Conservation (phyloP, 345 rosid species). For the Hirschfeldia incana region DNA sequence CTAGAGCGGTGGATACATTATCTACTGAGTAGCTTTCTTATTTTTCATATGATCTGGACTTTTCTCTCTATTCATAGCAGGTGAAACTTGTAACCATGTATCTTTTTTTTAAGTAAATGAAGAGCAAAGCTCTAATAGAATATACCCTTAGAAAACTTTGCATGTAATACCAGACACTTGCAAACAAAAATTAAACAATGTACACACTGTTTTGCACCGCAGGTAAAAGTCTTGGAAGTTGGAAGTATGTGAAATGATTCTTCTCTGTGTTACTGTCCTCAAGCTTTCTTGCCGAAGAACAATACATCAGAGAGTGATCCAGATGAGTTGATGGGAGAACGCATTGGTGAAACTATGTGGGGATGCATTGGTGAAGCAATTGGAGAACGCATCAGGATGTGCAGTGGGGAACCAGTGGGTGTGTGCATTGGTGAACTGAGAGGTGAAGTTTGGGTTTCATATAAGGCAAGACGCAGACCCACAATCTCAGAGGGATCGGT, state of each 20-base stretch:
- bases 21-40: neutral
- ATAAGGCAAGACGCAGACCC: constrained; percentile 35
- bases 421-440: constrained; percentile 39
- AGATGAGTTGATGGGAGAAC: constrained; percentile 37
- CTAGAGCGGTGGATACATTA: neutral
- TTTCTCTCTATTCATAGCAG: too few relatives aligned
- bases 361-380: constrained; percentile 27
- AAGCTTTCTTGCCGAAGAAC: constrained; percentile 30
- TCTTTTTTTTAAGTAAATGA: neutral
- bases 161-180: constrained; percentile 4
- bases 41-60: neutral
- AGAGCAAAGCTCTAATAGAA: neutral
- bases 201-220: constrained; percentile 19
- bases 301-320: constrained; percentile 39
- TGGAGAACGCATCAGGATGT: constrained; percentile 31
- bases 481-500: constrained; percentile 30
- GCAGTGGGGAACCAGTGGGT: constrained; percentile 38
- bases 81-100: neutral
- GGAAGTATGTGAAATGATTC: neutral
- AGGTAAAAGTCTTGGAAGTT: constrained; percentile 24
- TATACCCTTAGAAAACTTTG: neutral
- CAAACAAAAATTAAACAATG: constrained; percentile 27
- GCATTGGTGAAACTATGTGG: constrained; percentile 37
- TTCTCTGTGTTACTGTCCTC: neutral
- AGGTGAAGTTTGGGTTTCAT: constrained; percentile 34